phyloP scores from a whole-genome alignment of 371 early-diverging fungal genomes.

The Parasitella parasitica region DNA sequence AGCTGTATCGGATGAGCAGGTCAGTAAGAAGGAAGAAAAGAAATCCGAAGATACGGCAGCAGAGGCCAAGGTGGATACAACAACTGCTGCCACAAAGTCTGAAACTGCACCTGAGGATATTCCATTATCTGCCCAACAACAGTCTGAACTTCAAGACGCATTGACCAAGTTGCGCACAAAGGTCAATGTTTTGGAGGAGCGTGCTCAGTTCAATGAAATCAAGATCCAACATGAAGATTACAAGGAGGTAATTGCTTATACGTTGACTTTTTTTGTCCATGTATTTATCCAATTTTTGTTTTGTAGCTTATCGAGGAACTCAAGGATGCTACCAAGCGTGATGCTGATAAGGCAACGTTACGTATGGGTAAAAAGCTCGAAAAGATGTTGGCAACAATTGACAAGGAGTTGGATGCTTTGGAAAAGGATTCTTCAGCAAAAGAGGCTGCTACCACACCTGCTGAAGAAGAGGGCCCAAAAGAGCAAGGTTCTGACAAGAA shows the following conservation, averaged over 20 bases:
- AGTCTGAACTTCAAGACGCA: constrained; percentile 65
- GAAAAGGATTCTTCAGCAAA: constrained; percentile 31
- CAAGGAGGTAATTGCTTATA: constrained; percentile 51
- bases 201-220: constrained; percentile 66
- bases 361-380: constrained; percentile 62
- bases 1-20: constrained; percentile 10
- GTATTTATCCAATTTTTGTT: not conserved
- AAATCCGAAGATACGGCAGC: not conserved
- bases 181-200: constrained; percentile 64
- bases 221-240: constrained; percentile 67
- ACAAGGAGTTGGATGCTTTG: constrained; percentile 64
- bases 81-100: not conserved
- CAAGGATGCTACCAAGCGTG: constrained; percentile 55
- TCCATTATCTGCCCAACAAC: constrained; percentile 58
- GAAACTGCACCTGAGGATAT: constrained; percentile 5
- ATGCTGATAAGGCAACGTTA: constrained; percentile 55
- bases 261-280: not conserved
- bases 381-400: constrained; percentile 69
- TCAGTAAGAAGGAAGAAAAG: constrained; percentile 10
- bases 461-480: not conserved
- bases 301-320: constrained; percentile 56
- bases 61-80: not conserved
- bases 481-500: not conserved
- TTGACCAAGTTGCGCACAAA: constrained; percentile 61
- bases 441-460: not conserved